Conservation (phyloP, 1,139 yeast species). For the Saccharomyces uvarum region DNA sequence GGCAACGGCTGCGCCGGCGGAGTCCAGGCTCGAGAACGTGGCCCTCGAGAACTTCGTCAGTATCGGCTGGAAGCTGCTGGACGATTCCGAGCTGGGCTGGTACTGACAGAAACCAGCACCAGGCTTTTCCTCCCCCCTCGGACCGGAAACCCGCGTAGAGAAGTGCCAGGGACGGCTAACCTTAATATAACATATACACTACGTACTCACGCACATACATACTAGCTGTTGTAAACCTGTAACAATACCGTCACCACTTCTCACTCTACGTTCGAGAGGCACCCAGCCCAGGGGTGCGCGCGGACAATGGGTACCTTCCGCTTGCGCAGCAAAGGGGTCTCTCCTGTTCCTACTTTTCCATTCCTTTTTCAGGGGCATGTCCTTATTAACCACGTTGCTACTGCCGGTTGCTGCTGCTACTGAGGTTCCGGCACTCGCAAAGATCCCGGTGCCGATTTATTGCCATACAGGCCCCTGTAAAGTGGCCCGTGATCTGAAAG, state of each 20-base stretch:
- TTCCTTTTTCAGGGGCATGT: background rate
- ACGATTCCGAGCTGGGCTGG: conserved; percentile 32
- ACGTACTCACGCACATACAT: background rate
- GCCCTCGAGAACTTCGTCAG: conserved; percentile 15
- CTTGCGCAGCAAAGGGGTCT: background rate
- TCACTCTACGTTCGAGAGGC: background rate
- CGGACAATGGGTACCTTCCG: background rate
- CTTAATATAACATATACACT: background rate
- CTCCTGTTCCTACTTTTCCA: background rate
- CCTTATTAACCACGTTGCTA: background rate
- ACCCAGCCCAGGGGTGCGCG: background rate
- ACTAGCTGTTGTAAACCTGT: background rate
- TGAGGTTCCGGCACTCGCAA: background rate
- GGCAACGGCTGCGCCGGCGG: background rate
- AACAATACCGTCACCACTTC: background rate
- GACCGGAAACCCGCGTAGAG: background rate
- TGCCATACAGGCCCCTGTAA: background rate
- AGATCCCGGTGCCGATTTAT: background rate
- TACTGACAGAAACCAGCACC: conserved; percentile 2
- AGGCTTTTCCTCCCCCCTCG: background rate
- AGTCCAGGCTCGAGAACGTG: conserved; percentile 7
- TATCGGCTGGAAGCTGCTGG: conserved; percentile 24
- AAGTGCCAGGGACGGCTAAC: background rate
- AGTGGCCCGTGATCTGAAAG: background rate
- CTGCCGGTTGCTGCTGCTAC: background rate